Base-by-base conservation (phyloP, 129 eudicot species). In the Pulicaria dysenterica region DNA sequence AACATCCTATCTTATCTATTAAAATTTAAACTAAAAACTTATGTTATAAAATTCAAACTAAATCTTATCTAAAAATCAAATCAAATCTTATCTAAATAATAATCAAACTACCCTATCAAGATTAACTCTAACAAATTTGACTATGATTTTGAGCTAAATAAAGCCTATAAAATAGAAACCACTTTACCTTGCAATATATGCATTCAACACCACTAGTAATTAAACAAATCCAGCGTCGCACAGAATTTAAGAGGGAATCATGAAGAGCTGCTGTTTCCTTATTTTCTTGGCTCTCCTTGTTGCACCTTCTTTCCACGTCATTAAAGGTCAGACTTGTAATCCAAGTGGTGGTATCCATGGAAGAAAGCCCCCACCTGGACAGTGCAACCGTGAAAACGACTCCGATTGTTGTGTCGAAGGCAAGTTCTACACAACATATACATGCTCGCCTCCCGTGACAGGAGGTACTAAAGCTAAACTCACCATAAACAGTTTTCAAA, bases 391-490 rank as follows among this genome's bases (percentile, higher is more conserved):
- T 6, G 67, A 64, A 59, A 76, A 82, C 17, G 74, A 78, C 67
- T 83, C 76, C 2, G 83, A 83, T 8, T 83, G 85, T 65, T 85
- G 86, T 42, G 70, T 77, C 11, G 70, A 73, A 41, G 86, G 84
- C 3, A 69, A 71, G 69, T 64, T 55, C 19, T 85, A 81, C 71
- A 56, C 78, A 16, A 77, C 85, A 13, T 85, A 78, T 61, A 79
- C 64, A 36, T 85, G 89, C 78, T 85, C 89, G 0, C 89, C 82
- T 14, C 58, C 43, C 0, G n/a, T n/a, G n/a, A n/a, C n/a, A n/a
- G 89, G 77, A 8, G 49, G 50, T 13, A 81, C 85, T 2, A 73
- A 69, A 40, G 89, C 89, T 4, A 71, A 65, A 34, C 80, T 85
- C 9, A 85, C 89, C 5, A 66, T 74, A 7, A 85, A 85, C 6